A percentile compares a stretch with the other conserved stretches of the same genome.
Conservation (phyloP, 208 protist species). For the Acanthamoeba healyi region DNA sequence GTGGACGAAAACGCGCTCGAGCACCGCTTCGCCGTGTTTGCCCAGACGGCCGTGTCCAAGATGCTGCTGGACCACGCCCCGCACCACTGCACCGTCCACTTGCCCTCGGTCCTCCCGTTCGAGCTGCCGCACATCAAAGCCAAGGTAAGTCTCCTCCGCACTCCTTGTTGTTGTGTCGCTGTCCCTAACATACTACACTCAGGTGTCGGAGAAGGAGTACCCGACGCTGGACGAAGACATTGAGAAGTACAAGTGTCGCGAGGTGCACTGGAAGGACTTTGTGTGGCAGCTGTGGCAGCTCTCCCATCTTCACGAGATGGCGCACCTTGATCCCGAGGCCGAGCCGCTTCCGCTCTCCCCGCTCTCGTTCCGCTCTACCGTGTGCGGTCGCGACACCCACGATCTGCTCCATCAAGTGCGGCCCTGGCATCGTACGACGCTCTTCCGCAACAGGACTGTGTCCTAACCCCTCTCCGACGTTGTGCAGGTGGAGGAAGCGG, state of each 20-base stretch:
- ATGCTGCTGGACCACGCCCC: slow-evolving; percentile 25
- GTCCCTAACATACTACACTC: background rate
- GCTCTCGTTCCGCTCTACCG: slow-evolving; percentile 3
- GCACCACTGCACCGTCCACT: slow-evolving; percentile 27
- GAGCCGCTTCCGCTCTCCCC: background rate
- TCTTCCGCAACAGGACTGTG: too few relatives aligned
- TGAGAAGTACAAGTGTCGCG: background rate
- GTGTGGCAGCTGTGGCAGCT: slow-evolving; percentile 46
- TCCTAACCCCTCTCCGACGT: too few relatives aligned
- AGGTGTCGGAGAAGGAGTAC: background rate
- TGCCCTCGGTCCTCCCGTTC: background rate
- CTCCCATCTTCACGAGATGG: slow-evolving; percentile 14
- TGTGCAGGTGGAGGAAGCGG: background rate
- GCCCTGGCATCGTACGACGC: background rate
- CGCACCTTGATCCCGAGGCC: background rate
- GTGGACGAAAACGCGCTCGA: background rate
- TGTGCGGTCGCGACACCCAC: background rate
- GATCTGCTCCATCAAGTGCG: background rate
- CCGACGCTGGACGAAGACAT: background rate
- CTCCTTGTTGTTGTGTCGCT: background rate
- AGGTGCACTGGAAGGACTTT: slow-evolving; percentile 47
- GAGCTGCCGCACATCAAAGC: background rate
- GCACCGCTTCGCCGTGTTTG: slow-evolving; percentile 1
- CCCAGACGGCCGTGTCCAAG: slow-evolving; percentile 13
- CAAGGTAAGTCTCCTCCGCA: background rate